A percentile compares a stretch with the other conserved stretches of the same genome.
Conservation (phyloP, 2,329 filamentous ascomycete genomes). For the Myriangium duriaei region DNA sequence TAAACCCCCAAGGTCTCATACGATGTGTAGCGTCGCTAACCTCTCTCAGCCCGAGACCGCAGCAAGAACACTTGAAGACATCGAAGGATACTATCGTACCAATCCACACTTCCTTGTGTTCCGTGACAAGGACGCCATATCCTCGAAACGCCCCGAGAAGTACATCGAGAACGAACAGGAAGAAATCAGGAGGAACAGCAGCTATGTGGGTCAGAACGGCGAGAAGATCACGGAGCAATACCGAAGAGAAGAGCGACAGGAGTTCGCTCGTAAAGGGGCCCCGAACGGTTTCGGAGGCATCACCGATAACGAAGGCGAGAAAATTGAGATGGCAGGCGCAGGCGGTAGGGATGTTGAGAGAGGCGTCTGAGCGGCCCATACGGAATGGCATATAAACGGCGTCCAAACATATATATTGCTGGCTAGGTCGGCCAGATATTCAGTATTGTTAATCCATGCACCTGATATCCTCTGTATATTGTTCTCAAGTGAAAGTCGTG, state of each 20-base stretch:
- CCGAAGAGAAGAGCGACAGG: constrained; percentile 1
- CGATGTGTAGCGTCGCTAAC: neutral
- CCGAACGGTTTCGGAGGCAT: neutral
- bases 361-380: too few relatives aligned
- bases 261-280: neutral
- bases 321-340: too few relatives aligned
- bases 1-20: neutral
- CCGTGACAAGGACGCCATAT: constrained; percentile 36
- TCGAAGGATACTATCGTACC: constrained; percentile 20
- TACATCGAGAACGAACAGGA: constrained; percentile 37
- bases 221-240: constrained; percentile 2
- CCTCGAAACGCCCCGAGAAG: constrained; percentile 33
- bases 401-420: too few relatives aligned
- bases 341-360: neutral
- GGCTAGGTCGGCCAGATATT: too few relatives aligned
- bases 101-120: constrained; percentile 31
- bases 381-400: too few relatives aligned
- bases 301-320: neutral
- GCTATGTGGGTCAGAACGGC: constrained; percentile 6
- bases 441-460: too few relatives aligned
- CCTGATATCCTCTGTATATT: too few relatives aligned
- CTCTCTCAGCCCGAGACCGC: constrained; percentile 19
- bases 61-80: constrained; percentile 21
- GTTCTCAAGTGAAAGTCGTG: too few relatives aligned
- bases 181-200: constrained; percentile 14